Conservation (phyloP, 768 basidiomycete genomes). For the Hortiboletus campestris region DNA sequence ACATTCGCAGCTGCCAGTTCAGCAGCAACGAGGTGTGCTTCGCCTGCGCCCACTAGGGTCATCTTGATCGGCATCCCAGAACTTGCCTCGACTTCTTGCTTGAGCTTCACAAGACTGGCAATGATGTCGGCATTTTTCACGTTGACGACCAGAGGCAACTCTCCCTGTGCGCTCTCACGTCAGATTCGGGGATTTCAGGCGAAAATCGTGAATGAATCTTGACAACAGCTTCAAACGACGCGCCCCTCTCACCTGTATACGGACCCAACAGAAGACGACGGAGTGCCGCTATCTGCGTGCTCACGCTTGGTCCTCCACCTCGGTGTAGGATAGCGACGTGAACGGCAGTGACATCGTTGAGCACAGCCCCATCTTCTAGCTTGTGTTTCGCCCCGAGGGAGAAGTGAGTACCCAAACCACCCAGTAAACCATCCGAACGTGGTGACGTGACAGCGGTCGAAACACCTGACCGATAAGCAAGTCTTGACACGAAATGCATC, state of each 20-base stretch:
- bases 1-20: conserved; percentile 55
- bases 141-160: conserved; percentile 60
- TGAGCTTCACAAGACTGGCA: conserved; percentile 62
- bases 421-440: conserved; percentile 49
- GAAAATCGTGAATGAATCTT: conserved; percentile 27
- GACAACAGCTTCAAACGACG: conserved; percentile 36
- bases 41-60: conserved; percentile 59
- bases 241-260: conserved; percentile 24
- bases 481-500: conserved; percentile 35
- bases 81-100: conserved; percentile 47
- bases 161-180: conserved; percentile 39
- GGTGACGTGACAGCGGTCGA: conserved; percentile 69
- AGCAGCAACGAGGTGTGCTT: conserved; percentile 47
- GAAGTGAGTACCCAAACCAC: conserved; percentile 64
- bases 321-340: conserved; percentile 49
- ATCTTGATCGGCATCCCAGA: conserved; percentile 34
- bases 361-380: conserved; percentile 60
- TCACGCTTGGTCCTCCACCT: conserved; percentile 43
- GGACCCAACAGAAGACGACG: conserved; percentile 44
- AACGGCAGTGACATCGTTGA: conserved; percentile 62
- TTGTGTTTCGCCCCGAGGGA: conserved; percentile 55
- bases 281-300: conserved; percentile 61
- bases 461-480: conserved; percentile 74
- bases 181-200: conserved; percentile 1
- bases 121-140: conserved; percentile 77